phyloP scores from a whole-genome alignment of 2,329 filamentous ascomycete species.

The Beauveria sp. region DNA sequence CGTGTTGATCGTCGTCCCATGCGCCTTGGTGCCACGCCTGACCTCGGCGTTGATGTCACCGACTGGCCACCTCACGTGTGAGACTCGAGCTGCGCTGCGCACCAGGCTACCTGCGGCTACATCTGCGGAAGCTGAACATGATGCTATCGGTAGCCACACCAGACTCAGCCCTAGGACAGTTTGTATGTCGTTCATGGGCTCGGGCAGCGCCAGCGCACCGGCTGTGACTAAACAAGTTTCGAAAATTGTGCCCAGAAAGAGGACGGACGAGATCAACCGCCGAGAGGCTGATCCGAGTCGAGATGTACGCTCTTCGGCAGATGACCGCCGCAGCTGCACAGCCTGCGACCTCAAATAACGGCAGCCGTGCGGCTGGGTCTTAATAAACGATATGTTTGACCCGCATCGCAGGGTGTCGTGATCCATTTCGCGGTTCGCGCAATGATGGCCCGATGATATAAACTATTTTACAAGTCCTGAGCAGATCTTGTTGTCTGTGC shows the following conservation, averaged over 20 bases:
- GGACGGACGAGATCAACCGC: neutral
- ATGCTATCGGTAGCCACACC: neutral
- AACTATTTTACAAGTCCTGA: neutral
- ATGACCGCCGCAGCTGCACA: neutral
- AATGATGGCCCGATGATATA: neutral
- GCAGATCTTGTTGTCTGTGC: neutral
- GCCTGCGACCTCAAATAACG: neutral
- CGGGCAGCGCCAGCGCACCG: neutral
- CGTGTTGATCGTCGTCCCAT: slow-evolving; percentile 1
- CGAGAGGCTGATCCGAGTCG: neutral
- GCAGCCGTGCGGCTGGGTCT: neutral
- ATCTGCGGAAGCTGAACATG: neutral
- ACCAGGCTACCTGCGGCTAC: neutral
- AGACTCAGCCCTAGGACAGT: neutral
- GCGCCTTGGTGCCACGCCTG: slow-evolving; percentile 1
- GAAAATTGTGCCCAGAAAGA: neutral
- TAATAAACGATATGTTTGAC: neutral
- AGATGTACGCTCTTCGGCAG: neutral
- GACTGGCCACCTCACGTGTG: slow-evolving; percentile 4
- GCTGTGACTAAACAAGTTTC: neutral
- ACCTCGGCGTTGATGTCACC: neutral
- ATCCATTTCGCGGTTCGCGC: neutral
- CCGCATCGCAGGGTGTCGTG: neutral
- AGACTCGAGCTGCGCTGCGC: neutral
- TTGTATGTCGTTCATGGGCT: neutral